Conservation (phyloP, 2,329 filamentous ascomycete genomes). For the Arthroderma sp. region DNA sequence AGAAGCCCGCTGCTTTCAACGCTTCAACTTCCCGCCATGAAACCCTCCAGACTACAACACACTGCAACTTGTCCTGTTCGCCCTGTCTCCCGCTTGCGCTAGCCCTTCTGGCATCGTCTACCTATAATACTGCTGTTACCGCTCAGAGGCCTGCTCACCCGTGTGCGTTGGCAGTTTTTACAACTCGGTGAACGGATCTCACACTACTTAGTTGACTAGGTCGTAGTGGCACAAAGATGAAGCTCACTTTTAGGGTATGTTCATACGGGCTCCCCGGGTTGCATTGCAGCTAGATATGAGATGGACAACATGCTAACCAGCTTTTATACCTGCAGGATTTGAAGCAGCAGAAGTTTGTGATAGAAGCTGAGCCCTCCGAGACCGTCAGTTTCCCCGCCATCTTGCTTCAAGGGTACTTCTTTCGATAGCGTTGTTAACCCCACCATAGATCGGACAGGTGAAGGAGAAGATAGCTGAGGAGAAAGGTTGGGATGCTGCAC, state of each 20-base stretch:
- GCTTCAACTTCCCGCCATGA: not conserved
- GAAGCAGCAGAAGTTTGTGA: constrained; percentile 95
- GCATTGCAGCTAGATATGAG: constrained; percentile 1
- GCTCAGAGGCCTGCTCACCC: not conserved
- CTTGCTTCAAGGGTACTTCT: not conserved
- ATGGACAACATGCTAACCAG: not conserved
- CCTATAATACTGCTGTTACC: not conserved
- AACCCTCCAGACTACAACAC: not conserved
- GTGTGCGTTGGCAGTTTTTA: not conserved
- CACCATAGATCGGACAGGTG: constrained; percentile 62
- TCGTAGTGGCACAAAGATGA: constrained; percentile 13
- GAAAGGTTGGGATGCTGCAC: constrained; percentile 85
- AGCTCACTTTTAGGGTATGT: constrained; percentile 17
- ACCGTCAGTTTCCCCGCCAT: constrained; percentile 50
- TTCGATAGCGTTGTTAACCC: constrained; percentile 15
- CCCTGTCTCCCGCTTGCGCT: not conserved
- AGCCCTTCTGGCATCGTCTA: no score
- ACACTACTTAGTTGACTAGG: not conserved
- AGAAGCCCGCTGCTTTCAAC: not conserved
- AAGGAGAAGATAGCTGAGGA: constrained; percentile 87
- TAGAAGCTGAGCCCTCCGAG: constrained; percentile 87
- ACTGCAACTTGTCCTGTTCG: not conserved
- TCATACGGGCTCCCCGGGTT: not conserved
- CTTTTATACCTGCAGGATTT: constrained; percentile 55
- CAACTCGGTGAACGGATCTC: not conserved